Conservation (phyloP, 73 alveolate species). For the Paramecium sonneborni region DNA sequence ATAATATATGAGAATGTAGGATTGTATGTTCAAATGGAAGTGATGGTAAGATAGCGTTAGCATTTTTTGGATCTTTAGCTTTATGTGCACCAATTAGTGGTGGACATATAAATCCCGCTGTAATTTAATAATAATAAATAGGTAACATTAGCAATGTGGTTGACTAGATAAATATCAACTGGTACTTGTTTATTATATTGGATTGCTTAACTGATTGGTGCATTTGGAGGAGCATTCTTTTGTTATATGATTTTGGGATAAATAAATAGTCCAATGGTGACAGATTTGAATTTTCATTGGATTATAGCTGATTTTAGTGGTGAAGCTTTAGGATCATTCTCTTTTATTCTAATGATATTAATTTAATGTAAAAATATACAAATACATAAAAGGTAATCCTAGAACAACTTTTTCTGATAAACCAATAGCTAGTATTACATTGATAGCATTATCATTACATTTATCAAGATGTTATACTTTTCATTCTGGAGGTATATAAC, state of each 20-base stretch:
- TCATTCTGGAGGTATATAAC: conserved; percentile 49
- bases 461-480: conserved; percentile 39
- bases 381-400: background rate
- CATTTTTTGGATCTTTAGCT: conserved; percentile 57
- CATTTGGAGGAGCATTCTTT: conserved; percentile 52
- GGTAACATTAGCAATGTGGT: conserved; percentile 47
- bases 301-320: conserved; percentile 39
- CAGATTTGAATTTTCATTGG: conserved; percentile 43
- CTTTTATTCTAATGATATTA: conserved; percentile 19
- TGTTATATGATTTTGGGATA: conserved; percentile 34
- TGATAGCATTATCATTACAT: background rate
- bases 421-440: conserved; percentile 1
- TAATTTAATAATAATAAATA: background rate
- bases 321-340: conserved; percentile 39
- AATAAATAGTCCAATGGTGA: conserved; percentile 51
- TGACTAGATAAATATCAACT: conserved; percentile 37
- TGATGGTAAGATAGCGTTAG: conserved; percentile 33
- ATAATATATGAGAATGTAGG: background rate
- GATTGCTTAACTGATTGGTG: conserved; percentile 56
- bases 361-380: background rate
- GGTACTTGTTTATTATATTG: conserved; percentile 18
- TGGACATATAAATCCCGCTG: conserved; percentile 58
- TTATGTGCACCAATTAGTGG: conserved; percentile 58
- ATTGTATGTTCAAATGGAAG: conserved; percentile 47
- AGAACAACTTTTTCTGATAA: background rate